phyloP scores from a whole-genome alignment of 805 yeast species.

The Saturnispora besseyi region DNA sequence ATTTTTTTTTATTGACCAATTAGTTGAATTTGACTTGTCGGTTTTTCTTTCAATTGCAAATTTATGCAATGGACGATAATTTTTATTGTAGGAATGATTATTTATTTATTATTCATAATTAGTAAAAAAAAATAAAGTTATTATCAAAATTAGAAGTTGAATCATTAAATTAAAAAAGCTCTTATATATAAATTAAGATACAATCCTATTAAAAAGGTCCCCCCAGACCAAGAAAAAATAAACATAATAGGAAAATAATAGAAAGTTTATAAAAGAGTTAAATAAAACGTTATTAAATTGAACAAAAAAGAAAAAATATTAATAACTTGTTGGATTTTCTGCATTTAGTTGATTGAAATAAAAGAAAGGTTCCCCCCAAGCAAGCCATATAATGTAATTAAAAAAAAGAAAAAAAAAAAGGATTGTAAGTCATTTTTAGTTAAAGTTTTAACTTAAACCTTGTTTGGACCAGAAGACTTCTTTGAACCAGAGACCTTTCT shows the following conservation, averaged over 20 bases:
- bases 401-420: neutral
- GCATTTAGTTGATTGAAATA: neutral
- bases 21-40: neutral
- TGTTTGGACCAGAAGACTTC: neutral
- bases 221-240: neutral
- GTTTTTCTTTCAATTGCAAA: too few relatives aligned
- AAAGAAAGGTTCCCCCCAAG: constrained; percentile 1
- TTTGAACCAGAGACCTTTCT: neutral
- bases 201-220: neutral
- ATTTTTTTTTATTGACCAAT: neutral
- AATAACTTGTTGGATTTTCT: constrained; percentile 1
- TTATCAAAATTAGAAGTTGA: neutral
- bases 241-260: neutral
- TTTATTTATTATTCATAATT: neutral
- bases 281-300: neutral
- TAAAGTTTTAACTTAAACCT: neutral
- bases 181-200: neutral
- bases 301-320: neutral
- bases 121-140: neutral
- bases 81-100: too few relatives aligned
- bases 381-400: neutral
- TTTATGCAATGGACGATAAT: too few relatives aligned
- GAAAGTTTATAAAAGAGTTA: neutral
- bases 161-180: neutral
- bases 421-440: neutral